Conservation (phyloP, 2,329 filamentous ascomycete species). For the Pezicula carpinea region DNA sequence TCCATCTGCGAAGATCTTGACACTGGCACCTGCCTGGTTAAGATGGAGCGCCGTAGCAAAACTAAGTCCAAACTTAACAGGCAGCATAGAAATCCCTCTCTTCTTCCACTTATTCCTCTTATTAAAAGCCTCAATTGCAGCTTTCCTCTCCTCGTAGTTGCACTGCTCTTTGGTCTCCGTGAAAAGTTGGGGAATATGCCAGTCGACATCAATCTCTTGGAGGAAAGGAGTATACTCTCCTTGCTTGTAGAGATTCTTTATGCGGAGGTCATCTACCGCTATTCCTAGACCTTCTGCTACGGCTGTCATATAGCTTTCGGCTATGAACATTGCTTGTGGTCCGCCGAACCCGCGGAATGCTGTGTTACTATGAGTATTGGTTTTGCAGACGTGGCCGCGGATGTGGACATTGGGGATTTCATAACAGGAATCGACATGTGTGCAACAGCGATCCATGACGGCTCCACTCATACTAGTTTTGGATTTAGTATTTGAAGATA, state of each 20-base stretch:
- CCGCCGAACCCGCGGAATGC: conserved; percentile 95
- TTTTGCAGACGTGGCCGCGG: conserved; percentile 81
- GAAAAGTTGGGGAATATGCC: conserved; percentile 92
- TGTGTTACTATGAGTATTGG: conserved; percentile 78
- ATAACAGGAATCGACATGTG: conserved; percentile 83
- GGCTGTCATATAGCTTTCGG: conserved; percentile 83
- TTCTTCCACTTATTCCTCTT: conserved; percentile 86
- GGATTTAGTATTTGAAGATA: no score
- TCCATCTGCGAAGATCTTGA: conserved; percentile 95
- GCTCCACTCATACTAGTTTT: conserved; percentile 42
- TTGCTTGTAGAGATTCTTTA: conserved; percentile 80
- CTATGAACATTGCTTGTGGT: conserved; percentile 91
- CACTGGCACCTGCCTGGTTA: conserved; percentile 88
- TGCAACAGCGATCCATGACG: conserved; percentile 78
- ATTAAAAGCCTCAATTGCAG: conserved; percentile 74
- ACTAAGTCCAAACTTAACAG: conserved; percentile 94
- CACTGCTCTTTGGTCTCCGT: conserved; percentile 74
- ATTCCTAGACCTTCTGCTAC: conserved; percentile 82
- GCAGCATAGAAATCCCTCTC: conserved; percentile 66
- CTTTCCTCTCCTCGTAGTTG: conserved; percentile 62
- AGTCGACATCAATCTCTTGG: conserved; percentile 73
- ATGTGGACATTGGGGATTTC: conserved; percentile 80
- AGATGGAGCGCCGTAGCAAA: conserved; percentile 84
- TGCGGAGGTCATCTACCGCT: conserved; percentile 70
- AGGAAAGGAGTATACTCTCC: conserved; percentile 83